Percentiles rank a stretch among this genome's conserved stretches.
Conservation (phyloP, 129 eudicot species). For the Rutidosis leptorrhynchoides region DNA sequence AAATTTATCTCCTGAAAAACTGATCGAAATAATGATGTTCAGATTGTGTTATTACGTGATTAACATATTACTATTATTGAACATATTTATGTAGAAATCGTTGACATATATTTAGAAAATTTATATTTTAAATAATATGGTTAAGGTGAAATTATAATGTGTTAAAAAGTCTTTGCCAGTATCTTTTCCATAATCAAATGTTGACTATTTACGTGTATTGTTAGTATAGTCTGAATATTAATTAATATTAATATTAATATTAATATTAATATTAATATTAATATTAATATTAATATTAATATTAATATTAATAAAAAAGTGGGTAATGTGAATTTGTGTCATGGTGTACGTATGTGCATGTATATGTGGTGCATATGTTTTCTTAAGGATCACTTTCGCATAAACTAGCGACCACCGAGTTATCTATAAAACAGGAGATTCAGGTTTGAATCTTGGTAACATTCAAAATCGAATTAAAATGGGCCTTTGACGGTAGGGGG, state of each 20-base stretch:
- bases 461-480: no score
- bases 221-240: conserved; percentile 20
- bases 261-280: no score
- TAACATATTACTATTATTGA: neutral
- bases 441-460: no score
- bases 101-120: neutral
- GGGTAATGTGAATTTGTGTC: neutral
- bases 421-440: no score
- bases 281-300: no score
- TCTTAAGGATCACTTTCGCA: neutral
- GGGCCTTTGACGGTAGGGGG: no score
- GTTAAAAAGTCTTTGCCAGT: conserved; percentile 25
- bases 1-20: neutral
- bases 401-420: no score
- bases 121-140: neutral
- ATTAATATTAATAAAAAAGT: no score
- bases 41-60: neutral
- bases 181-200: conserved; percentile 26
- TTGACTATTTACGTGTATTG: conserved; percentile 35
- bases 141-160: neutral
- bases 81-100: conserved; percentile 3
- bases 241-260: no score
- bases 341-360: neutral
- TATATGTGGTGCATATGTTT: neutral
- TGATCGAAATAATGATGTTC: neutral